Base-by-base conservation (phyloP, 1,139 yeast species). In the Yamadazyma oceani region DNA sequence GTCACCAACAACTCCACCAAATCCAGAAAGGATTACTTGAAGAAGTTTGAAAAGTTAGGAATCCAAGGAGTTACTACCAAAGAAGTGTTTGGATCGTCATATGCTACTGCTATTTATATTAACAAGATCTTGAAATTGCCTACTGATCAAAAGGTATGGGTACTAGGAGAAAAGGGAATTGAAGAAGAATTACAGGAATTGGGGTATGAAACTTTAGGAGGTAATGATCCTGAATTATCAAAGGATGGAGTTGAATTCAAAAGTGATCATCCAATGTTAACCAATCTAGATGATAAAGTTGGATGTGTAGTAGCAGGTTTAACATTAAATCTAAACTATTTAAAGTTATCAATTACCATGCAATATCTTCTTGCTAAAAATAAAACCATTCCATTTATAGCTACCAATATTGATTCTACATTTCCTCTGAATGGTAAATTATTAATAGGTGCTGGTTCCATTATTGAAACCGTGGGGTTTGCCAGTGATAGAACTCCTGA, bases 1-100 rank as follows among this genome's bases (percentile, higher is more conserved):
- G 98, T 94, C 24, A 90, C 98, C 37, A 92, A 92, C 69, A 92
- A 92, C 64, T 87, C 96, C 13, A 87, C 97, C 25, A 92, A 92
- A 60, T 84, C 96, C 2, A 72, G 98, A 45, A 62, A 66, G 35
- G 84, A 83, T 35, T 92, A 94, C 59, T 73, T 85, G 33, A 65
- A 70, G 46, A 94, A 92, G 63, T 88, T 92, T 55, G 73, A 69
- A 12, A 77, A 80, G 41, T 75, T 87, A 43, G 97, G 97, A 1
- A 74, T 90, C 39, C 52, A 58, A 4, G 73, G 69, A 2, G 81
- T 85, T 22, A 65, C 69, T 13, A 80, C 80, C 54, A 80, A 78
- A 32, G 96, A 90, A 55, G 80, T 92, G 11, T 90, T 92, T 58
- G 95, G 97, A 4, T 85, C 95, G 1, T 83, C 96, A 1, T 92